Percentiles rank a stretch among this genome's conserved stretches.
Conservation (phyloP, 2,329 filamentous ascomycete genomes). For the Trichoderma arundinaceum region DNA sequence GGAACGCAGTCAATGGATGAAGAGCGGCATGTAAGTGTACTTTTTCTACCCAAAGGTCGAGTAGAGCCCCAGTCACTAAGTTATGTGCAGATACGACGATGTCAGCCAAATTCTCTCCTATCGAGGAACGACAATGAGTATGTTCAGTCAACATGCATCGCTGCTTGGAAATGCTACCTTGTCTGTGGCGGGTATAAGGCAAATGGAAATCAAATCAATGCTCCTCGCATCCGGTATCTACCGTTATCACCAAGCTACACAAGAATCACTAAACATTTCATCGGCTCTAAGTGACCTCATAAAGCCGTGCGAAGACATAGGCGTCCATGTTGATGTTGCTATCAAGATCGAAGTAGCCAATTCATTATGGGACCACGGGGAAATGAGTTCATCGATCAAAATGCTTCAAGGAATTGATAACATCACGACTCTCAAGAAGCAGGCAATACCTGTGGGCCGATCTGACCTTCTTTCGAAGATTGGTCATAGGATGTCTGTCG, state of each 20-base stretch:
- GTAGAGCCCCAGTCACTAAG: conserved; percentile 30
- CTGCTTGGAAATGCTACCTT: conserved; percentile 67
- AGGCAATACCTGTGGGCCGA: conserved; percentile 73
- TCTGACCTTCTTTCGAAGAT: conserved; percentile 86
- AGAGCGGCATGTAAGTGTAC: conserved; percentile 70
- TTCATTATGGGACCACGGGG: conserved; percentile 92
- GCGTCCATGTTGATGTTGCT: conserved; percentile 76
- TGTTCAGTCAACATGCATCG: conserved; percentile 72
- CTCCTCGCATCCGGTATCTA: conserved; percentile 76
- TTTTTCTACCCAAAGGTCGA: not conserved
- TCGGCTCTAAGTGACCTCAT: conserved; percentile 82
- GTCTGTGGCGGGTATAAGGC: conserved; percentile 65
- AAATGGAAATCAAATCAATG: conserved; percentile 78
- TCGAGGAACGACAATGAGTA: conserved; percentile 80
- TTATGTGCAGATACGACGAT: conserved; percentile 67
- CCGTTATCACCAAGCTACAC: conserved; percentile 78
- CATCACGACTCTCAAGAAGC: conserved; percentile 65
- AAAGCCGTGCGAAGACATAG: conserved; percentile 69
- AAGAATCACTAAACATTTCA: conserved; percentile 85
- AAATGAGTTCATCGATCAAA: conserved; percentile 84
- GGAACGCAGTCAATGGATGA: conserved; percentile 76
- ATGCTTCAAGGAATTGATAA: conserved; percentile 78
- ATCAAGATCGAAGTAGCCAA: conserved; percentile 84
- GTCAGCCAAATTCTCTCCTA: conserved; percentile 81
- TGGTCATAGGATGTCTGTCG: conserved; percentile 86